These are phyloP conservation scores for Sporothrix curviconia DNA, from an alignment of 2,329 filamentous ascomycete species.

Conservation along the genomic window DNA sequence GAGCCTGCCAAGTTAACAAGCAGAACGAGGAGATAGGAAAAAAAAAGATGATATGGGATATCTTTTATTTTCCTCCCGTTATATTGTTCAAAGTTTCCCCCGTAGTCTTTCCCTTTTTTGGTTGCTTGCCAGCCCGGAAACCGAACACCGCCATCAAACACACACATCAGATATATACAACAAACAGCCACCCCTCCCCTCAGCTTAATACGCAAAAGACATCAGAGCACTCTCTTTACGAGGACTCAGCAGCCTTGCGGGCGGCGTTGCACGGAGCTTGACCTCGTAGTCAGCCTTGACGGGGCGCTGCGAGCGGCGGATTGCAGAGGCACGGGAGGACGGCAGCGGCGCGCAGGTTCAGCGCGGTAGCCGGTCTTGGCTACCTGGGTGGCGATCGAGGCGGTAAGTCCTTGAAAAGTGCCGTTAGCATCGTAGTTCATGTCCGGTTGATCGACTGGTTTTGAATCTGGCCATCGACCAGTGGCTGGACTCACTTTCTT, in stretches of 20 bases:
- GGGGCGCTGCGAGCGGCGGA: constrained; percentile 71
- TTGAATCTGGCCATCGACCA: too few species aligned
- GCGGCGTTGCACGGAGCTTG: constrained; percentile 75
- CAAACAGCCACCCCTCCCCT: neutral
- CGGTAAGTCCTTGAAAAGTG: constrained; percentile 66
- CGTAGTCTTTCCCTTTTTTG: neutral
- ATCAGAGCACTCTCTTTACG: constrained; percentile 25
- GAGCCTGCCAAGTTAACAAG: neutral
- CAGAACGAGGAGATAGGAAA: neutral
- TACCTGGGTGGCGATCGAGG: constrained; percentile 71
- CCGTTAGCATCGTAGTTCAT: neutral
- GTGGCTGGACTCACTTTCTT: constrained; percentile 54
- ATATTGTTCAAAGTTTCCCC: too few species aligned
- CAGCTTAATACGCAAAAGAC: neutral
- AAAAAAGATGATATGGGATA: neutral
- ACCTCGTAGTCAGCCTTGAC: constrained; percentile 67
- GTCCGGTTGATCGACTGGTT: too few species aligned
- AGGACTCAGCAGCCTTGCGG: constrained; percentile 57
- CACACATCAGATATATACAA: constrained; percentile 2
- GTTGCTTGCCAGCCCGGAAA: constrained; percentile 9
- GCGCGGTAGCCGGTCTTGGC: constrained; percentile 81
- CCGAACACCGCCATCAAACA: constrained; percentile 6
- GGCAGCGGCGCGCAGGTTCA: constrained; percentile 69
- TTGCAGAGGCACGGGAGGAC: constrained; percentile 80
- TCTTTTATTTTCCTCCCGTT: neutral